Conservation (phyloP, 805 yeast genomes). For the Lipomyces spencermartinsiae region DNA sequence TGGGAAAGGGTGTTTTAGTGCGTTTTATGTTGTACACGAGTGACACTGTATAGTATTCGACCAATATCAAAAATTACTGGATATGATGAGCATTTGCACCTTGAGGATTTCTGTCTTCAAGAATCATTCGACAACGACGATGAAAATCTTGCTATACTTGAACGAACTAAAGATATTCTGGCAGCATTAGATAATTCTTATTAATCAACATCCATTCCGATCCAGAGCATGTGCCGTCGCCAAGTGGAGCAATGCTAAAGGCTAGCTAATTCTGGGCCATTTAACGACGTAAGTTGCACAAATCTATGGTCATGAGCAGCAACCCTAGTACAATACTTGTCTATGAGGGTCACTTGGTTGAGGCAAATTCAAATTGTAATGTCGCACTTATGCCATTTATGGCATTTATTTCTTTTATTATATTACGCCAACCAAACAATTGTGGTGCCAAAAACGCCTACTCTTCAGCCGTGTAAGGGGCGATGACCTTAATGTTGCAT, state of each 20-base stretch:
- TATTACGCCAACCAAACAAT: no score
- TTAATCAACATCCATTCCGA: background rate
- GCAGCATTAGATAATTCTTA: conserved; percentile 13
- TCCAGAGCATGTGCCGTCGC: no score
- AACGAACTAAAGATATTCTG: conserved; percentile 16
- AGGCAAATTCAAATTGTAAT: no score
- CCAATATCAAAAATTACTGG: conserved; percentile 2
- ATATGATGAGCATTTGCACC: background rate
- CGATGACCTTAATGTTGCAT: no score
- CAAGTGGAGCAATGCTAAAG: no score
- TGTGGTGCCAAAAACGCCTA: background rate
- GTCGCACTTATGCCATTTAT: no score
- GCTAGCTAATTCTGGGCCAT: no score
- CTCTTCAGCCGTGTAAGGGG: no score
- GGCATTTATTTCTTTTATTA: background rate
- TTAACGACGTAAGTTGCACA: no score
- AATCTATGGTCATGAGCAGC: no score
- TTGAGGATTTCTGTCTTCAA: conserved; percentile 17
- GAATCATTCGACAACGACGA: conserved; percentile 17
- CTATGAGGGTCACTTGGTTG: no score
- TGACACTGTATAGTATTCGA: conserved; percentile 1
- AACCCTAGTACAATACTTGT: no score
- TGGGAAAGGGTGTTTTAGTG: background rate
- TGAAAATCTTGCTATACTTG: conserved; percentile 12
- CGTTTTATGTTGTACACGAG: background rate